phyloP scores from a whole-genome alignment of 257 asterid species.

The Solanum piurae region DNA sequence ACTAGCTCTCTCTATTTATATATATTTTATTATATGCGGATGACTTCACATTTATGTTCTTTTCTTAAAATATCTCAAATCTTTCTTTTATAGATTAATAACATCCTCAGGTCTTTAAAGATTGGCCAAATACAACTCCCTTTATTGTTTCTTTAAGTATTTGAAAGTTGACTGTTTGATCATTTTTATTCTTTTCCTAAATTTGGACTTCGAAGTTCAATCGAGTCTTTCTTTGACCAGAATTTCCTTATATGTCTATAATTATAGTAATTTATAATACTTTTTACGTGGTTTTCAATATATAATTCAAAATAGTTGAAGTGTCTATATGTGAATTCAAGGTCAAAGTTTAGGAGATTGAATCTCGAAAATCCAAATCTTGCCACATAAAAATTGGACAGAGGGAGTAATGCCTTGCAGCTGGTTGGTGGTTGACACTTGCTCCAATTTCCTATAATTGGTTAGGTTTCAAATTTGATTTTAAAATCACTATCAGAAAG shows the following conservation, averaged over 20 bases:
- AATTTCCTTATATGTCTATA: neutral
- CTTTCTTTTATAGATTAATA: neutral
- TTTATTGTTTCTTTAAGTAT: neutral
- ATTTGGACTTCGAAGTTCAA: neutral
- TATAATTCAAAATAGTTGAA: too few relatives aligned
- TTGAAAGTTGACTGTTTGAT: neutral
- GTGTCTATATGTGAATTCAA: neutral
- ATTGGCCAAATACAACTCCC: neutral
- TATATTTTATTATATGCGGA: neutral
- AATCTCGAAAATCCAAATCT: neutral
- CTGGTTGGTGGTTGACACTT: constrained; percentile 20
- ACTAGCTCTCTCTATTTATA: neutral
- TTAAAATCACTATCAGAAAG: constrained; percentile 6
- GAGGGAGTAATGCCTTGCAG: neutral
- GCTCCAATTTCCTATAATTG: constrained; percentile 12
- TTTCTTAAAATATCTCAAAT: neutral
- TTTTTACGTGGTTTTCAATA: too few relatives aligned
- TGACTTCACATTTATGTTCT: neutral
- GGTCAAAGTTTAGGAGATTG: neutral
- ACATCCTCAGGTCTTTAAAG: neutral
- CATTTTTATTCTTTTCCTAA: neutral
- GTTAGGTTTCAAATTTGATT: constrained; percentile 21
- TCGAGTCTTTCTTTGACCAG: neutral
- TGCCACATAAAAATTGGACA: neutral
- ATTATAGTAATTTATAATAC: neutral